Base-by-base conservation (phyloP, 306 rosid species). In the Luffa acutangula region DNA sequence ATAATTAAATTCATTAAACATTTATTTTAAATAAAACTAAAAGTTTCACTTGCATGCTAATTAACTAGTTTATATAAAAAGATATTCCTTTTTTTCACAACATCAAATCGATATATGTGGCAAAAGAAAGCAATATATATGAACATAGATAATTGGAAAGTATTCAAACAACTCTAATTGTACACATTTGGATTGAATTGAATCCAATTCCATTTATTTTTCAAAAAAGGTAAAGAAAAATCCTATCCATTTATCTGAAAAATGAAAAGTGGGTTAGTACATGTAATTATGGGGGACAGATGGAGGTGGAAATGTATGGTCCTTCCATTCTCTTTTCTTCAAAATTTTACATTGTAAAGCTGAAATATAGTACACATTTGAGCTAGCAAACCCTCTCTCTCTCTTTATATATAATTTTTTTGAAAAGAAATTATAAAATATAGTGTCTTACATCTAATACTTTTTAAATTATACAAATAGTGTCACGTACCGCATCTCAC, bases 301-400 rank as follows among this genome's bases (percentile, higher is more conserved):
- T 70, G 56, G 76, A 43, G 76, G 76, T 70, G 76, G 76, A 70
- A 70, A 70, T 70, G 56, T 21, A 70, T 70, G 54, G 76, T 70
- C 76, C 76, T 70, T 70, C 56, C 76, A 70, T 70, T 70, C 37
- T 70, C 76, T 70, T 70, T 70, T 70, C 56, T 43, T 70, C 76
- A 70, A 70, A 70, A 70, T 70, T 56, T 70, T 66, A 66, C 49
- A 41, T 66, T 66, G 74, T 8, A 66, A 17, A 66, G 74, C 49
- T 66, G 74, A 43, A 11, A 43, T 20, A 70, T 42, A 20, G 51
- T 42, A 43, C 51, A 45, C 39, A 20, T 21, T 70, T 70, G 56
- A 70, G 76, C 76, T 43, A 70, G 12, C 76, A 43, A 70, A 10
- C 1, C 41, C 34, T 25, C 51, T 39, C 49, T 39, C 49, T 66